phyloP scores from a whole-genome alignment of 495 filamentous ascomycete species.

The Polyplosphaeria fusca region DNA sequence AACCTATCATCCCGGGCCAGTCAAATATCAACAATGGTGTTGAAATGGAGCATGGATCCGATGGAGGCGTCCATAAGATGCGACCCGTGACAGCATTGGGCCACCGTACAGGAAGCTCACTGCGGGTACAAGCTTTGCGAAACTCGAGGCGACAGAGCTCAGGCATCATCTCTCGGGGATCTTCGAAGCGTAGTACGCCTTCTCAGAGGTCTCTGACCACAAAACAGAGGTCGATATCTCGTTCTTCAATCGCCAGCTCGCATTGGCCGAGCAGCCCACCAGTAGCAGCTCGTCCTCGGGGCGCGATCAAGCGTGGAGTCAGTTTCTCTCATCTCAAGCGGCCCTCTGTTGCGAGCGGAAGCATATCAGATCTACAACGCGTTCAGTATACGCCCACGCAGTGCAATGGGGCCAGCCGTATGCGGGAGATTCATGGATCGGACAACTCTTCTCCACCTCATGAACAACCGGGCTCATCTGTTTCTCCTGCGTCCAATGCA shows the following conservation, averaged over 20 bases:
- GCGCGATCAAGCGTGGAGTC: conserved; percentile 70
- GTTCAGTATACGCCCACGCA: conserved; percentile 32
- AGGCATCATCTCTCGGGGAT: conserved; percentile 9
- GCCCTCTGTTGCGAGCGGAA: conserved; percentile 36
- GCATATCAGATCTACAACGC: conserved; percentile 18
- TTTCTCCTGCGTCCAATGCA: conserved; percentile 13
- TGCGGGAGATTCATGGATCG: background rate
- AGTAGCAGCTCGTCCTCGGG: conserved; percentile 53
- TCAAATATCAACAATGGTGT: conserved; percentile 56
- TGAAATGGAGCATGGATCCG: conserved; percentile 57
- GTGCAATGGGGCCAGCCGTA: conserved; percentile 6
- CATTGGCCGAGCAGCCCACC: conserved; percentile 54
- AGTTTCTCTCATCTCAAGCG: conserved; percentile 64
- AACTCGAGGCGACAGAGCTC: conserved; percentile 26
- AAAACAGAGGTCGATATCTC: conserved; percentile 35
- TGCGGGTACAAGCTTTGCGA: conserved; percentile 31
- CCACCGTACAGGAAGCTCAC: conserved; percentile 38
- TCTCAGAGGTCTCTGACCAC: conserved; percentile 20
- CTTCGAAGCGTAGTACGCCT: conserved; percentile 25
- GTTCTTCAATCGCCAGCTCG: conserved; percentile 53
- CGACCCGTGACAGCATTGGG: conserved; percentile 22
- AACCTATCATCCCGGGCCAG: conserved; percentile 41
- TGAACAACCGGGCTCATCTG: background rate
- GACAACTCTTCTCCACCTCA: conserved; percentile 4
- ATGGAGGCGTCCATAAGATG: conserved; percentile 27